Evolutionary conservation across 768 basidiomycete species (phyloP).

Genomic region (Mycena kentingensis): DNA sequence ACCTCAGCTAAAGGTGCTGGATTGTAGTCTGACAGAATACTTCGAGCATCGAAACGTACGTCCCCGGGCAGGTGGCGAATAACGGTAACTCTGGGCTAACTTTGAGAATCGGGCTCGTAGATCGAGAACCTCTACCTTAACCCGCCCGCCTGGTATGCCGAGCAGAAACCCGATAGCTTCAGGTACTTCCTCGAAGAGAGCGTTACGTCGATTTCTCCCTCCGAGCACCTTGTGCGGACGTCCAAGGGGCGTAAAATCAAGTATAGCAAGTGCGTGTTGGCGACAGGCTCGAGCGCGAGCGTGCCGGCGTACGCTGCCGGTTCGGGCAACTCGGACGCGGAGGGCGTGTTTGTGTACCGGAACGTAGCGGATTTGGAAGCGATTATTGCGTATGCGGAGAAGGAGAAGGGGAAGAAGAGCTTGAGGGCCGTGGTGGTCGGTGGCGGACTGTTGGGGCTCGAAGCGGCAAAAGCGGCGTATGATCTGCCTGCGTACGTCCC

Average conservation of each 20-base stretch:
- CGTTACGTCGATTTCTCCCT: conserved; percentile 41
- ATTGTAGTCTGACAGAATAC: conserved; percentile 51
- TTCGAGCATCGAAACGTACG: conserved; percentile 54
- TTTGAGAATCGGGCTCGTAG: conserved; percentile 24
- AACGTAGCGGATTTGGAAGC: conserved; percentile 68
- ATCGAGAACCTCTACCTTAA: conserved; percentile 65
- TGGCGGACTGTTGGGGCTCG: conserved; percentile 71
- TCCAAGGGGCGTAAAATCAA: conserved; percentile 43
- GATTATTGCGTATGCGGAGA: conserved; percentile 61
- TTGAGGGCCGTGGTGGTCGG: conserved; percentile 63
- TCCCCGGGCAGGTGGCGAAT: too few species aligned
- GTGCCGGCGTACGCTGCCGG: conserved; percentile 63
- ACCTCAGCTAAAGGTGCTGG: background rate
- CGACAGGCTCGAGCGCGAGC: conserved; percentile 68
- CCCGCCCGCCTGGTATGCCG: conserved; percentile 56
- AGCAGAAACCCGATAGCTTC: conserved; percentile 59
- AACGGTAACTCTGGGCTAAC: too few species aligned
- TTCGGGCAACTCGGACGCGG: conserved; percentile 38
- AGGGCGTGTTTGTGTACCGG: conserved; percentile 72
- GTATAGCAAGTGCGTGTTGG: conserved; percentile 68
- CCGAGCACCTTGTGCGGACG: conserved; percentile 47
- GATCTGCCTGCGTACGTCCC: conserved; percentile 48
- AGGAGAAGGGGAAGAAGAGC: conserved; percentile 43
- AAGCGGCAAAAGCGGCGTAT: conserved; percentile 72
- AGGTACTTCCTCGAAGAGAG: conserved; percentile 52